Conservation (phyloP, 495 filamentous ascomycete species). For the Aspergillus panamensis region DNA sequence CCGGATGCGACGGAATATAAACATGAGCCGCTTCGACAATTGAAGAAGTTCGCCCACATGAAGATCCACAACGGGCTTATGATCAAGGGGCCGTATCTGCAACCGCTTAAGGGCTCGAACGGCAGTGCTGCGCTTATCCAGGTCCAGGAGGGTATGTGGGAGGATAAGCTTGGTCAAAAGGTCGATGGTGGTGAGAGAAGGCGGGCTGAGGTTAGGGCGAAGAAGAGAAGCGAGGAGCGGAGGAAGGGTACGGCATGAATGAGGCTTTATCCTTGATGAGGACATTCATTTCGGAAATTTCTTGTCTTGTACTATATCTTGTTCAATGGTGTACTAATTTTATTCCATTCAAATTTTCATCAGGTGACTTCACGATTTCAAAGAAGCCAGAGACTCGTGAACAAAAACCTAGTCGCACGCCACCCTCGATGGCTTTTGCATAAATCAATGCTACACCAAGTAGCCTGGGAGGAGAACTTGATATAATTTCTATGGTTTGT, state of each 20-base stretch:
- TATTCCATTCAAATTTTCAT: not conserved
- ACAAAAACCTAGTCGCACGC: too few relatives aligned
- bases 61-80: conserved; percentile 60
- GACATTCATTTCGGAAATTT: not conserved
- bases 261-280: not conserved
- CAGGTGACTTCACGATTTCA: not conserved
- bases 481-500: not conserved
- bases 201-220: conserved; percentile 74
- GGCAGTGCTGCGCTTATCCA: conserved; percentile 60
- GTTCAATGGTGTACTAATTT: conserved; percentile 8
- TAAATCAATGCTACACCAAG: too few relatives aligned
- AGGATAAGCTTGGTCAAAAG: conserved; percentile 77
- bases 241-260: conserved; percentile 34
- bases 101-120: conserved; percentile 58
- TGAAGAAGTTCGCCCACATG: conserved; percentile 57
- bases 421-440: too few relatives aligned
- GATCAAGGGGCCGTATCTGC: conserved; percentile 68
- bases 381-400: too few relatives aligned
- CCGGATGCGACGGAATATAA: conserved; percentile 46
- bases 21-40: conserved; percentile 30
- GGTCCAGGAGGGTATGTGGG: conserved; percentile 85
- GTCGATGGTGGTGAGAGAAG: conserved; percentile 95
- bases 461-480: not conserved
- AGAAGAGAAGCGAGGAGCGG: conserved; percentile 53
- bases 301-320: conserved; percentile 17